Conservation (phyloP, 352 stramenopile genomes). For the Pythium dissimile region DNA sequence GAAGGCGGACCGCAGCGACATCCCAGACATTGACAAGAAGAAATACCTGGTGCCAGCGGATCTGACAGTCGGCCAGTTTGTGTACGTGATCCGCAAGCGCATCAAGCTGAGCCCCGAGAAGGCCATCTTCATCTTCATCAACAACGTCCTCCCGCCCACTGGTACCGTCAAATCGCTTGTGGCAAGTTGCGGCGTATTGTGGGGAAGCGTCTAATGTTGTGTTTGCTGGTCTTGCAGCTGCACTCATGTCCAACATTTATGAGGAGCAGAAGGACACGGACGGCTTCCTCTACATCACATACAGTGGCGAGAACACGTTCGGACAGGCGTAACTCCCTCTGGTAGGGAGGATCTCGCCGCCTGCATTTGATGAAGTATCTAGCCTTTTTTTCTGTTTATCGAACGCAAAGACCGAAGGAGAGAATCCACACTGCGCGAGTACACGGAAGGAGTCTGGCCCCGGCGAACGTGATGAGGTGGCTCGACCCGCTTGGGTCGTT, state of each 20-base stretch:
- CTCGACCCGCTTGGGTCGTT: too few relatives aligned
- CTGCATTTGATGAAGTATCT: slow-evolving; percentile 24
- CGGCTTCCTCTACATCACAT: slow-evolving; percentile 99
- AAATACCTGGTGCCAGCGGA: slow-evolving; percentile 98
- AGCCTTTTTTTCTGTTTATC: slow-evolving; percentile 27
- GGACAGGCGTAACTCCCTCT: slow-evolving; percentile 56
- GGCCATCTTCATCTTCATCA: slow-evolving; percentile 99
- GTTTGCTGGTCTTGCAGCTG: slow-evolving; percentile 41
- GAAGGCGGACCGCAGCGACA: slow-evolving; percentile 96
- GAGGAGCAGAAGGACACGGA: slow-evolving; percentile 99
- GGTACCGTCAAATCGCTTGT: slow-evolving; percentile 33
- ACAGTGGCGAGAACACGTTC: slow-evolving; percentile 99
- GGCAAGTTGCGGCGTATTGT: background rate
- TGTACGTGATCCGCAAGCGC: slow-evolving; percentile 99
- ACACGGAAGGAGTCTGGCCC: background rate
- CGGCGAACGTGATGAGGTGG: too few relatives aligned
- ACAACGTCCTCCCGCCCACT: slow-evolving; percentile 97
- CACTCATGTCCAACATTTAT: slow-evolving; percentile 99
- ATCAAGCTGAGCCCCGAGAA: slow-evolving; percentile 98
- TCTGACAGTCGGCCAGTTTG: slow-evolving; percentile 98
- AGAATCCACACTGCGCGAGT: background rate
- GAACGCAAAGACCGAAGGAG: slow-evolving; percentile 11
- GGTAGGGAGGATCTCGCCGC: background rate
- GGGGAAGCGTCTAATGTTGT: background rate
- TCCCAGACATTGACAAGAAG: slow-evolving; percentile 99